Conservation (phyloP, 495 filamentous ascomycete species). For the Penicillium simplicissimum region DNA sequence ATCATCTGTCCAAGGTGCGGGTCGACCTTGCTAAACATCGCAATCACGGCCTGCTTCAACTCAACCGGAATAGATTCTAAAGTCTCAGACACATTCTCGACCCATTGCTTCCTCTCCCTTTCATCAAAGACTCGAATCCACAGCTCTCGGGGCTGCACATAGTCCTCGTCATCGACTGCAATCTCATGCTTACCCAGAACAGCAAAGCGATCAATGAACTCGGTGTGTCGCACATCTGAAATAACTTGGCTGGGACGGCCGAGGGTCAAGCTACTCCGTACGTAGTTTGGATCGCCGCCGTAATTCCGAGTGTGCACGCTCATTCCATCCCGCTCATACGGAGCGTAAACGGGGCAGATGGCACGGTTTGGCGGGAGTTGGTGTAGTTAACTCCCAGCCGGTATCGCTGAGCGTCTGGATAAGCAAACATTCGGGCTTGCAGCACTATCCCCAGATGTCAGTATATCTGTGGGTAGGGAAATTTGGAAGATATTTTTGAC, state of each 20-base stretch:
- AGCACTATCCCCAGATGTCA: slow-evolving; percentile 40
- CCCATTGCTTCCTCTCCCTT: slow-evolving; percentile 23
- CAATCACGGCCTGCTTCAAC: slow-evolving; percentile 22
- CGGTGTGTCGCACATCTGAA: slow-evolving; percentile 28
- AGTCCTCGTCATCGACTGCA: slow-evolving; percentile 34
- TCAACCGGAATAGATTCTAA: slow-evolving; percentile 24
- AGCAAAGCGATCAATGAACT: slow-evolving; percentile 23
- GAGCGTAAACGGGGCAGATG: slow-evolving; percentile 55
- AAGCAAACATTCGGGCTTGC: slow-evolving; percentile 68
- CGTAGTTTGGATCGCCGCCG: slow-evolving; percentile 66
- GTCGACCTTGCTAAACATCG: slow-evolving; percentile 37
- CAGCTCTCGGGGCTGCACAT: slow-evolving; percentile 32
- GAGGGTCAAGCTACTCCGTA: slow-evolving; percentile 39
- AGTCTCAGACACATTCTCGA: slow-evolving; percentile 28
- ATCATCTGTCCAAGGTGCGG: slow-evolving; percentile 34
- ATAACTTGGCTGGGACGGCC: slow-evolving; percentile 18
- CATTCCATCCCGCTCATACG: slow-evolving; percentile 69
- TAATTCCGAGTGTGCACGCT: slow-evolving; percentile 63
- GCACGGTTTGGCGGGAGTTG: slow-evolving; percentile 50
- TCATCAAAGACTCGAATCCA: slow-evolving; percentile 37
- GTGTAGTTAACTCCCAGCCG: slow-evolving; percentile 67
- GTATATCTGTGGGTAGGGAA: not conserved
- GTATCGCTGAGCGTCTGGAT: slow-evolving; percentile 63
- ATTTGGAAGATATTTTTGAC: not conserved
- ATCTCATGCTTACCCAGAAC: slow-evolving; percentile 29